Evolutionary conservation across 139 green algal genomes (phyloP), one percentile per base, ranked within the genome.

Genomic region (Chlorella sp.): DNA sequence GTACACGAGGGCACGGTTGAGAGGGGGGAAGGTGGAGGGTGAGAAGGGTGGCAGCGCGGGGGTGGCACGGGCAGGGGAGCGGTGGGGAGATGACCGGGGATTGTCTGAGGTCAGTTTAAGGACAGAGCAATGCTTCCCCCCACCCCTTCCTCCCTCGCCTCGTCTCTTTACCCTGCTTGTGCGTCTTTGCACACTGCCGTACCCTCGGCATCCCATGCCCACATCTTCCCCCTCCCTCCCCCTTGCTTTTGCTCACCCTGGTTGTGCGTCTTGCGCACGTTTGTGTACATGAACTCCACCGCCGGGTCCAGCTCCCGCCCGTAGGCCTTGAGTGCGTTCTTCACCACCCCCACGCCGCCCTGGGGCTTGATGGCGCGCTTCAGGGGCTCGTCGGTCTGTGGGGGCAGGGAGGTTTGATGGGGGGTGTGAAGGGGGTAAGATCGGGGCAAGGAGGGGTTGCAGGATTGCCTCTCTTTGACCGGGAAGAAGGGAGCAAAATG

Each of bases 191-290:
- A n/a, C n/a, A n/a, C n/a, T n/a, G n/a, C n/a, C n/a, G n/a, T n/a
- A n/a, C n/a, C n/a, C n/a, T n/a, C n/a, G n/a, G n/a, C n/a, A n/a
- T n/a, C n/a, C n/a, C n/a, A n/a, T n/a, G n/a, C n/a, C n/a, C n/a
- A n/a, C n/a, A n/a, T n/a, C n/a, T n/a, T n/a, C n/a, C n/a, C n/a
- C n/a, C n/a, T n/a, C n/a, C n/a, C n/a, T n/a, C n/a, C n/a, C n/a
- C n/a, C n/a, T n/a, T n/a, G n/a, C n/a, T n/a, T 71, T 26, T 32
- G 5, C 14, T 57, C 68, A 89, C 86, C 86, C 21, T 92, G 88
- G 94, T 97, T 97, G 92, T 97, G 95, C 48, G 95, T 97, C 92
- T 96, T 96, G 82, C 94, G 94, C 37, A 96, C 83, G 24, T 91
- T 68, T 73, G 80, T 95, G 92, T 94, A 95, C 12, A 91, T 76